These are phyloP conservation scores for Bonia amplexicaulis DNA, from an alignment of 176 grass and related monocot species.

Conservation along the genomic window DNA sequence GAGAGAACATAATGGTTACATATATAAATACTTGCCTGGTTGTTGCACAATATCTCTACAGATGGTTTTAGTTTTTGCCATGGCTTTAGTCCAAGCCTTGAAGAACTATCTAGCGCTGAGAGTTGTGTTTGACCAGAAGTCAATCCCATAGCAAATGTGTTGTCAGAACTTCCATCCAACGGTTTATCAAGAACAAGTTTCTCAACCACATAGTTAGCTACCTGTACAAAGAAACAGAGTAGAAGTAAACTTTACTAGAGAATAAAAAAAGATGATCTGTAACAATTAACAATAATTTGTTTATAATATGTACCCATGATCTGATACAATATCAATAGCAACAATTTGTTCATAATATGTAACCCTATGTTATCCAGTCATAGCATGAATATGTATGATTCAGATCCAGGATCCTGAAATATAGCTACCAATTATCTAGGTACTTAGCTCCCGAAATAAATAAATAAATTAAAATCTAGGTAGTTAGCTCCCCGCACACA, in stretches of 20 bases:
- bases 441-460: background rate
- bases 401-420: conserved; percentile 3
- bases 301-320: background rate
- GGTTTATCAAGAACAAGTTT: conserved; percentile 79
- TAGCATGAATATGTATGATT: background rate
- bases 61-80: conserved; percentile 70
- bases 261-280: background rate
- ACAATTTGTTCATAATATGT: conserved; percentile 2
- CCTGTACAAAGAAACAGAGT: conserved; percentile 41
- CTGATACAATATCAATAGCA: background rate
- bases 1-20: background rate
- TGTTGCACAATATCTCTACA: conserved; percentile 91
- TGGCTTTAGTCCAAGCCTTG: conserved; percentile 54
- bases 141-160: conserved; percentile 55
- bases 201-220: conserved; percentile 89
- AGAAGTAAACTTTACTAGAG: background rate
- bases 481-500: background rate
- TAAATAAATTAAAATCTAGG: background rate
- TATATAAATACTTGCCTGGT: conserved; percentile 57
- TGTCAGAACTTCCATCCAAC: conserved; percentile 65
- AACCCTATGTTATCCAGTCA: background rate
- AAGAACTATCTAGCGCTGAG: conserved; percentile 58
- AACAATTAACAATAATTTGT: background rate
- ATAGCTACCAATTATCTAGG: background rate
- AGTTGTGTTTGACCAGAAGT: conserved; percentile 50